Evolutionary conservation across 768 basidiomycete genomes (phyloP), one percentile per base, ranked within the genome.

Genomic region (Tubosaeta brunneosetosa): DNA sequence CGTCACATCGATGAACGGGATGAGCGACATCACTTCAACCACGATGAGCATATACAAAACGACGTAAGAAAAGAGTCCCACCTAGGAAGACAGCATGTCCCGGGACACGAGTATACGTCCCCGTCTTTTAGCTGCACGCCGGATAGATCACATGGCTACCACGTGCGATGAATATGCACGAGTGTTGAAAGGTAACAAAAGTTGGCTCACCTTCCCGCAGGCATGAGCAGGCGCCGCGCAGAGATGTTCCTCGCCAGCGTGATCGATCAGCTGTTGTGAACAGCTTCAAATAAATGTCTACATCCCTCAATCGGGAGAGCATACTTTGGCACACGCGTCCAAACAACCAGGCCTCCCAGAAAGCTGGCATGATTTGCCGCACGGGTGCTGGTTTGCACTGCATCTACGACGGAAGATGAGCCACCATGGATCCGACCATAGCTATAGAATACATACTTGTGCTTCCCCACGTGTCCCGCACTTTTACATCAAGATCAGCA

Each of bases 281-380:
- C 22, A 22, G 3, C 17, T 2, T 42, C 6, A 6, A 22, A 37
- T 1, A 1, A 12, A 16, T 0, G 6, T 22, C 7, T 3, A 9
- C 12, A 14, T 26, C 4, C 12, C 22, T 6, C 36, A 14, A 1
- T 27, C 14, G 0, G 29, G 11, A 19, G 3, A 1, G 29, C 59
- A n/a, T 31, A 81, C 83, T 69, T 81, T 79, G 5, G 74, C 73
- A 51, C 84, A 85, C 22, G 74, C 62, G 6, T 64, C 66, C 22
- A 22, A 22, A 3, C 22, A 22, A 22, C 22, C 22, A 22, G 1
- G 22, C 22, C 22, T 22, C 22, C 22, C 22, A 3, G 22, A 22
- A 22, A 22, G 22, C 22, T 22, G 22, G 22, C 22, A 22, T 22
- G 22, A 22, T 22, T 22, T 22, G 22, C 22, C 22, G 3, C 22